phyloP scores from a whole-genome alignment of 202 grass and related monocot genomes.

The Cymbopogon flexuosus region DNA sequence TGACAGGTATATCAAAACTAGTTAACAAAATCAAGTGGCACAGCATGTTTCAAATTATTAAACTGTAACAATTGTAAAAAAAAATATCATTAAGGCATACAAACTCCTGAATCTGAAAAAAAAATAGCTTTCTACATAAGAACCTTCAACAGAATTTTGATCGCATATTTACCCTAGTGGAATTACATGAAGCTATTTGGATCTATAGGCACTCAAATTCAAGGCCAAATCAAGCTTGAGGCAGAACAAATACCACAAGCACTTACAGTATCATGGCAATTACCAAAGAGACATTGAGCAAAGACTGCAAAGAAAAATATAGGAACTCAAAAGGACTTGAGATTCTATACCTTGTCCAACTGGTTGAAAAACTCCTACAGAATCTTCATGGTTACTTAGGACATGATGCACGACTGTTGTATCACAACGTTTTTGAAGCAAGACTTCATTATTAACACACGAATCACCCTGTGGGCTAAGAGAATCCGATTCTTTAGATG shows the following conservation, averaged over 20 bases:
- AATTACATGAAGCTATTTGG: background rate
- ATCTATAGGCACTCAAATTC: background rate
- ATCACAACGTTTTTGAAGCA: slow-evolving; percentile 20
- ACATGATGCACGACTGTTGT: slow-evolving; percentile 15
- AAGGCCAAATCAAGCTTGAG: background rate
- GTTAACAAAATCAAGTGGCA: background rate
- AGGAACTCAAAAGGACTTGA: background rate
- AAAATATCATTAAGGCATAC: too few species aligned
- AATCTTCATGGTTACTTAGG: slow-evolving; percentile 23
- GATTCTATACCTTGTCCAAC: slow-evolving; percentile 22
- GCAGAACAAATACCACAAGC: slow-evolving; percentile 9
- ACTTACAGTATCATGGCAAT: background rate
- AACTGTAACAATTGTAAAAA: background rate
- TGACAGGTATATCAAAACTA: background rate
- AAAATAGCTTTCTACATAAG: background rate
- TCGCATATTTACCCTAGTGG: background rate
- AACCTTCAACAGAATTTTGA: background rate
- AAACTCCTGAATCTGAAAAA: too few species aligned
- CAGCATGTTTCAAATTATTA: background rate
- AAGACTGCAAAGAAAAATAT: slow-evolving; percentile 10
- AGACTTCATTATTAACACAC: background rate
- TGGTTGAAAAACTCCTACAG: slow-evolving; percentile 20
- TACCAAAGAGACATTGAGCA: background rate
- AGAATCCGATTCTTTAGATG: slow-evolving; percentile 32
- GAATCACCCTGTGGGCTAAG: slow-evolving; percentile 10